Conservation (phyloP, 495 filamentous ascomycete species). For the Aspergillus wentii region DNA sequence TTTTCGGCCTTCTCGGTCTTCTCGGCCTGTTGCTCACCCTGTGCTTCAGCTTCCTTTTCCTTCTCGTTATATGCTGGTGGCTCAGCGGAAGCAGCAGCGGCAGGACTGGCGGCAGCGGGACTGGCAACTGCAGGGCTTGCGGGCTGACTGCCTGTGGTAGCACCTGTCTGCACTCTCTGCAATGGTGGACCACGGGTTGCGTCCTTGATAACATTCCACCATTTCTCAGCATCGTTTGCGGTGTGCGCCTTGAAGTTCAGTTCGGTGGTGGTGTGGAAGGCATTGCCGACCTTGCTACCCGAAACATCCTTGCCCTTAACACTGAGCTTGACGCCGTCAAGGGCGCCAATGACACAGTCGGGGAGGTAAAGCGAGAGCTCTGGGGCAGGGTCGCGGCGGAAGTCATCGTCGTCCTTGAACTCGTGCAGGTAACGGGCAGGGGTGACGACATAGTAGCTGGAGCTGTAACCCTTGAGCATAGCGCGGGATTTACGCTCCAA, state of each 20-base stretch:
- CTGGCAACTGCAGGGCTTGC: conserved; percentile 3
- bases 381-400: conserved; percentile 72
- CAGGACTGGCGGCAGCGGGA: background rate
- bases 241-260: conserved; percentile 70
- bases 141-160: conserved; percentile 5
- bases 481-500: conserved; percentile 84
- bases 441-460: conserved; percentile 86
- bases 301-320: conserved; percentile 89
- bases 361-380: conserved; percentile 89
- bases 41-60: background rate
- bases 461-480: conserved; percentile 70
- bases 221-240: conserved; percentile 69
- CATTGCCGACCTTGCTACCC: conserved; percentile 54
- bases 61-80: background rate
- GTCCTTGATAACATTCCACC: conserved; percentile 67
- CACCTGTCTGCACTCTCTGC: conserved; percentile 1
- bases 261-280: conserved; percentile 58
- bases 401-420: conserved; percentile 89
- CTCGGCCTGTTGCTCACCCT: conserved; percentile 6
- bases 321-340: conserved; percentile 79
- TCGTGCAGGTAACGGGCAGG: conserved; percentile 85
- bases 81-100: background rate
- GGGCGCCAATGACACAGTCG: conserved; percentile 74
- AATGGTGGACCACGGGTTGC: conserved; percentile 18
- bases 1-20: conserved; percentile 6